Evolutionary conservation across 371 early-diverging fungal genomes (phyloP), one percentile per base, ranked within the genome.

Genomic region (Syncephalastrum contaminatum): DNA sequence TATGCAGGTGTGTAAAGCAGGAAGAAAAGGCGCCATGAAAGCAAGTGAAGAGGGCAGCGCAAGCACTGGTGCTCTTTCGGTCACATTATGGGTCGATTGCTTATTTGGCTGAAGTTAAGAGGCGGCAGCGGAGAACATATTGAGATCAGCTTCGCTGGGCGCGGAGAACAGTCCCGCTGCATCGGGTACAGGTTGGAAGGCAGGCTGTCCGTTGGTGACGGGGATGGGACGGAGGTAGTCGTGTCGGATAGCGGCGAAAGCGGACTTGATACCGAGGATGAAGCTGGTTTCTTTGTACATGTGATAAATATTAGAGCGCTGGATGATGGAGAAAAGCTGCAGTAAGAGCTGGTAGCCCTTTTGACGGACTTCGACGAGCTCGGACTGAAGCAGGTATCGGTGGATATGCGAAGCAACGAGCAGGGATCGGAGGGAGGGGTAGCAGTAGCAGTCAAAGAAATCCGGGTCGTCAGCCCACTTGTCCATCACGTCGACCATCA

Each of bases 391-490:
- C 19, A 64, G 56, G 43, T 64, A 64, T 0, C 59, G 59, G 43
- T 64, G 64, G 43, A 64, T 46, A 30, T 64, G 64, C 4, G 59
- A 64, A 15, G 64, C 56, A n/a, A 64, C 56, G 22, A 64, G 36
- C 18, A 64, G 25, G 7, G 64, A 55, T 6, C 56, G 55, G 18
- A 64, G 53, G 1, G 64, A 59, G 13, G 64, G 64, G 27, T 64
- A 64, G 43, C 64, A 64, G 49, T 64, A 64, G 22, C 64, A 64
- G 54, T 64, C 64, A 24, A 64, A 64, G 39, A 59, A 64, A 21
- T 64, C 64, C 5, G 59, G 64, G 41, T 64, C 64, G 21, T 64
- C 59, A 1, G 64, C 59, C 64, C 64, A 64, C 6, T 53, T 45
- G 19, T 59, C 50, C 48, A 64, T 44, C 15, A 59, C 59, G 48